Evolutionary conservation across 2,329 filamentous ascomycete species (phyloP), one percentile per base, ranked within the genome.

Genomic region (Penicillium sclerotigenum): DNA sequence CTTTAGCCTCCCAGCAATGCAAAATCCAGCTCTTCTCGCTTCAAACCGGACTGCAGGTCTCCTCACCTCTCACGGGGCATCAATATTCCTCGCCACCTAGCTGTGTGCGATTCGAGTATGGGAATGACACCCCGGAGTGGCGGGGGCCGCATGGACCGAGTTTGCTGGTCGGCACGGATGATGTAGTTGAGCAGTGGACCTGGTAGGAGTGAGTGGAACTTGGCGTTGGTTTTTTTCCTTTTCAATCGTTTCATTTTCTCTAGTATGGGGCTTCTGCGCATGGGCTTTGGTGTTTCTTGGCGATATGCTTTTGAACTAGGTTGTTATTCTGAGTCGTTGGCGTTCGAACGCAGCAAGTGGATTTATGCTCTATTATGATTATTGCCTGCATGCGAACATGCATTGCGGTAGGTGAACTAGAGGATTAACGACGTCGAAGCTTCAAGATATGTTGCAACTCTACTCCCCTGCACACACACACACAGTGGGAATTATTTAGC

Each of bases 21-120:
- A 70, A 55, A 45, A 65, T 76, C 20, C 70, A 73, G 29, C 64
- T 77, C 2, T 75, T 72, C 62, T 76, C 74, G 16, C 64, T 76
- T 18, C 65, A 62, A 2, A 73, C 70, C 3, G 74, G 74, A 4
- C 62, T 67, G n/a, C 57, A 68, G 11, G 64, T 76, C 1, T 24
- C 52, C 9, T 73, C 70, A 2, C 68, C 70, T 3, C 31, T 69
- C 13, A 64, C 64, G 7, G 55, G 64, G 16, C 64, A 64, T 34
- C 60, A 54, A 26, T 73, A 74, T 43, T 20, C 50, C 0, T 29
- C 61, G 3, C 45, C 62, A 1, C 70, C 74, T 11, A 64, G 61
- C 3, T 68, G 63, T 13, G 59, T 76, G 4, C 66, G 66, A 9
- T 76, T 77, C 37, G 71, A 76, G 49, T 59, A 64, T 3, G 63